Percentiles rank a stretch among this genome's conserved stretches.
Evolutionary conservation across 148 eudicot genomes (phyloP).

Genomic region (Tetragonia tetragonoides): DNA sequence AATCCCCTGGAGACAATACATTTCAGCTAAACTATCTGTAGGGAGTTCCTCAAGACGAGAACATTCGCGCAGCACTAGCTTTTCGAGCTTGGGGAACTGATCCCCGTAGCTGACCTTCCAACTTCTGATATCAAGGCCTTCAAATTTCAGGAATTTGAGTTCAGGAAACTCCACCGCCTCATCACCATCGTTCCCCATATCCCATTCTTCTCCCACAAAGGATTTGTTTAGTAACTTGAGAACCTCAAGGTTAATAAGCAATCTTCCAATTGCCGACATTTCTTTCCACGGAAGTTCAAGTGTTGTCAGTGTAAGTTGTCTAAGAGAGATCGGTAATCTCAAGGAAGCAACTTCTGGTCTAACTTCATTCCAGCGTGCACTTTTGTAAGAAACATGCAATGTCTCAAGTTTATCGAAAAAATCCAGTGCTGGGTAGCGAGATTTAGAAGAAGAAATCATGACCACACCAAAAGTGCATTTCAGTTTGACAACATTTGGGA

Average conservation of each 20-base stretch:
- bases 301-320: background rate
- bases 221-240: background rate
- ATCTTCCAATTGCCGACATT: background rate
- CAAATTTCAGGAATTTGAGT: background rate
- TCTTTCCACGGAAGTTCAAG: background rate
- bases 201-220: background rate
- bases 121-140: background rate
- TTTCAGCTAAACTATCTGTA: background rate
- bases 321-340: background rate
- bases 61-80: background rate
- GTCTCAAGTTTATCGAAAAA: background rate
- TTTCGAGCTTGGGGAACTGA: background rate
- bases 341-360: background rate
- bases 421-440: background rate
- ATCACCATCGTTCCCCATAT: background rate
- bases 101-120: background rate
- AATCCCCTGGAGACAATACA: background rate
- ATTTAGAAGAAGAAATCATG: background rate
- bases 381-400: background rate
- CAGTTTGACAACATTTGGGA: background rate
- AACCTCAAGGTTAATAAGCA: background rate
- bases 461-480: background rate
- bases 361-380: too few species aligned
- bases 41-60: background rate
- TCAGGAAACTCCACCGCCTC: background rate